phyloP scores from a whole-genome alignment of 371 early-diverging fungal genomes.

The Gilbertella persicaria region DNA sequence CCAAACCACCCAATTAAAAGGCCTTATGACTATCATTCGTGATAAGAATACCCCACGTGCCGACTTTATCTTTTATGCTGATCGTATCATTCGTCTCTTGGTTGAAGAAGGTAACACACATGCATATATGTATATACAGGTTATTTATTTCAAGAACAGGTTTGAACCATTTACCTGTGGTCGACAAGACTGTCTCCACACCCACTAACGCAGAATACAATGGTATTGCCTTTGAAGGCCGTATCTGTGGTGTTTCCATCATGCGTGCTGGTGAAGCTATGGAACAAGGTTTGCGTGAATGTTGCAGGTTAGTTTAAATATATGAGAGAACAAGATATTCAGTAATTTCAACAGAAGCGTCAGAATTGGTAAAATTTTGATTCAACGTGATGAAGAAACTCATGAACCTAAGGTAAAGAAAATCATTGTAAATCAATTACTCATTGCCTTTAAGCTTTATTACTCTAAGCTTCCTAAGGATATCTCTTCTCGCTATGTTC shows the following conservation, averaged over 20 bases:
- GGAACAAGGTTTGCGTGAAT: slow-evolving; percentile 92
- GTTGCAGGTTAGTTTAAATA: slow-evolving; percentile 63
- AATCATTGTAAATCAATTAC: slow-evolving; percentile 1
- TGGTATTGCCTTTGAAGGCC: slow-evolving; percentile 81
- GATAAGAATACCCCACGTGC: slow-evolving; percentile 76
- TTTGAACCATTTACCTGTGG: slow-evolving; percentile 87
- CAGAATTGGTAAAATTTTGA: slow-evolving; percentile 92
- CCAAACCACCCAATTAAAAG: slow-evolving; percentile 80
- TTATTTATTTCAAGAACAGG: slow-evolving; percentile 55
- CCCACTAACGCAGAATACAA: slow-evolving; percentile 75
- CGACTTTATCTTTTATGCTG: slow-evolving; percentile 93
- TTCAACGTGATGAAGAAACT: slow-evolving; percentile 94
- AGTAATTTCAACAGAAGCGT: slow-evolving; percentile 60
- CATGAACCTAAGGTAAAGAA: slow-evolving; percentile 73
- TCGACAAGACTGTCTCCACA: slow-evolving; percentile 75
- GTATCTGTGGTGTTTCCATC: slow-evolving; percentile 94
- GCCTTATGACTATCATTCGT: slow-evolving; percentile 86
- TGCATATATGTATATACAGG: not conserved
- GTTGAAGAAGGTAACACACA: slow-evolving; percentile 79
- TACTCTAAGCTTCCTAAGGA: slow-evolving; percentile 92
- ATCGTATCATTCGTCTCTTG: slow-evolving; percentile 88
- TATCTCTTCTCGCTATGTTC: slow-evolving; percentile 79
- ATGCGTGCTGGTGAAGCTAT: slow-evolving; percentile 95
- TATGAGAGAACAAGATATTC: not conserved
- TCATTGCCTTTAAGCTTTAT: slow-evolving; percentile 59